A percentile compares a stretch with the other conserved stretches of the same genome.
Evolutionary conservation across 768 basidiomycete species (phyloP).

Genomic region (Dendrothele bispora): DNA sequence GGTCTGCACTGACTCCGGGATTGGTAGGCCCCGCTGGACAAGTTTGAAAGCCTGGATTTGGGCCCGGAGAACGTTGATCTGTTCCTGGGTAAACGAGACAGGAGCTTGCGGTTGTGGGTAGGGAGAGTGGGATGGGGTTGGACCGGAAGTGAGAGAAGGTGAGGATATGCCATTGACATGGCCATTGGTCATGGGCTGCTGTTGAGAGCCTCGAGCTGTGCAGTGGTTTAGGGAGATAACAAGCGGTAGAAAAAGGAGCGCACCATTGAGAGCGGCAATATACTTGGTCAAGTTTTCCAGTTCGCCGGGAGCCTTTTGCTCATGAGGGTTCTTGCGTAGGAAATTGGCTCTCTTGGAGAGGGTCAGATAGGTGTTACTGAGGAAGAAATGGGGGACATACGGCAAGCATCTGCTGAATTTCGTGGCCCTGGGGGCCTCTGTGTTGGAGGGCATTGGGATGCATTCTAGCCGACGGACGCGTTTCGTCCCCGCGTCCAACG

Average conservation of each 20-base stretch:
- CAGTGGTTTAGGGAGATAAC: slow-evolving; percentile 6
- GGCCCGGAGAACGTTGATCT: slow-evolving; percentile 72
- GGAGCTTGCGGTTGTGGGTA: slow-evolving; percentile 57
- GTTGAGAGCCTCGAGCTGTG: slow-evolving; percentile 31
- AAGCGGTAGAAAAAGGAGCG: background rate
- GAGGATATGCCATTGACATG: slow-evolving; percentile 37
- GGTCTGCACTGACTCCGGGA: slow-evolving; percentile 70
- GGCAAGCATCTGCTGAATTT: slow-evolving; percentile 43
- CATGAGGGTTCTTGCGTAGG: slow-evolving; percentile 49
- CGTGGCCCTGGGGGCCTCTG: slow-evolving; percentile 24
- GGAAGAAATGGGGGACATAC: slow-evolving; percentile 32
- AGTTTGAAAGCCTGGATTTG: slow-evolving; percentile 84
- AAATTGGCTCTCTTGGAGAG: slow-evolving; percentile 44
- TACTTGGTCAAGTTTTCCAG: slow-evolving; percentile 47
- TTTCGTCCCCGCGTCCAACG: too few species aligned
- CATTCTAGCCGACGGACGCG: slow-evolving; percentile 32
- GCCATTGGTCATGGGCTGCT: slow-evolving; percentile 46
- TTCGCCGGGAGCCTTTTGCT: slow-evolving; percentile 47
- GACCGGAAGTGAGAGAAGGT: too few species aligned
- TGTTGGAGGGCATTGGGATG: background rate
- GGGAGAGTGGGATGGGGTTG: too few species aligned
- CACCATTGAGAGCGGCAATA: slow-evolving; percentile 24
- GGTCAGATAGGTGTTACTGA: slow-evolving; percentile 9
- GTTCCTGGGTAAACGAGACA: slow-evolving; percentile 76
- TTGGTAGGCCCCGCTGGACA: slow-evolving; percentile 60